phyloP scores from a whole-genome alignment of 2,329 filamentous ascomycete genomes.

The Fusarium citri region DNA sequence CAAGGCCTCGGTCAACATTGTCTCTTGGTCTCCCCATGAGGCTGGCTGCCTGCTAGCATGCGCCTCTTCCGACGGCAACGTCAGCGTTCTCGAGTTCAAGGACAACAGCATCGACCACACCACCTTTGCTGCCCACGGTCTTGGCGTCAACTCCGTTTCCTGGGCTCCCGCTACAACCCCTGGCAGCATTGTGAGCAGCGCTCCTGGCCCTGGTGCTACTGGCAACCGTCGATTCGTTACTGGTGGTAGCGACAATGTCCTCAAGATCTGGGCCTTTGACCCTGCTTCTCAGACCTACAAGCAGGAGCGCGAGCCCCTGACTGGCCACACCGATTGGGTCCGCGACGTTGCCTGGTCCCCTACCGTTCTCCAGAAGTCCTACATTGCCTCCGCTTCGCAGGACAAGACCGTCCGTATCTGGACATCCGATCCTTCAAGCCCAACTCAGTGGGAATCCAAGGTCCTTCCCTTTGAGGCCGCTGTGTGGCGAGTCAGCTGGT shows the following conservation, averaged over 20 bases:
- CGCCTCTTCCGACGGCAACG: constrained; percentile 92
- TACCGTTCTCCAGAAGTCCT: constrained; percentile 92
- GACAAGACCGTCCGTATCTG: constrained; percentile 98
- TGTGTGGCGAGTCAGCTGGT: constrained; percentile 98
- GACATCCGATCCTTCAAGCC: constrained; percentile 75
- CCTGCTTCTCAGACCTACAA: constrained; percentile 69
- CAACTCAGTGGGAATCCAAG: constrained; percentile 85
- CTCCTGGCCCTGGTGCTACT: constrained; percentile 67
- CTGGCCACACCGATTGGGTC: constrained; percentile 95
- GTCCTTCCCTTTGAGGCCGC: constrained; percentile 88
- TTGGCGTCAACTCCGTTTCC: constrained; percentile 94
- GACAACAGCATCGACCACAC: constrained; percentile 93
- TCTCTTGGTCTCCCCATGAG: constrained; percentile 98
- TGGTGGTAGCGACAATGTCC: constrained; percentile 90
- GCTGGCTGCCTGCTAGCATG: constrained; percentile 94
- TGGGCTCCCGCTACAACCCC: constrained; percentile 91
- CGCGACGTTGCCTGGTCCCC: constrained; percentile 97
- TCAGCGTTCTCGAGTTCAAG: constrained; percentile 95
- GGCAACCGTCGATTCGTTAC: constrained; percentile 89
- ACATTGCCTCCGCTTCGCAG: constrained; percentile 95
- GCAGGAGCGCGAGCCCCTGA: constrained; percentile 72
- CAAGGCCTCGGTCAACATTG: constrained; percentile 96
- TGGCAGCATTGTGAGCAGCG: constrained; percentile 84
- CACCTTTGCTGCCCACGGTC: constrained; percentile 90
- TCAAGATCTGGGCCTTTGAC: constrained; percentile 94